Evolutionary conservation across 129 eudicot species (phyloP).

Genomic region (Arctium lappa): DNA sequence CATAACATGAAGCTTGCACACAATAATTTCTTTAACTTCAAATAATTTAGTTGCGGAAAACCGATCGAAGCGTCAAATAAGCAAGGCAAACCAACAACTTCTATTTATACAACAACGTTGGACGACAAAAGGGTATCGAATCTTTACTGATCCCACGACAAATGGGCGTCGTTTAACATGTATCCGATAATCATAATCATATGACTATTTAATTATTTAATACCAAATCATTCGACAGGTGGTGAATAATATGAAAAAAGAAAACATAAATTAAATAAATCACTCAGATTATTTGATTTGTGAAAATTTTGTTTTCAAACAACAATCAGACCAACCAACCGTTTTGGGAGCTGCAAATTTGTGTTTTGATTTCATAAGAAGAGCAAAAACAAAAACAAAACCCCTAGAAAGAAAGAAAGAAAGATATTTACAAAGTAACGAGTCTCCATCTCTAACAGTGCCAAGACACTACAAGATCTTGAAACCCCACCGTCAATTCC

Average conservation of each 20-base stretch:
- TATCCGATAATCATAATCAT: too few species aligned
- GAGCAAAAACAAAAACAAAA: background rate
- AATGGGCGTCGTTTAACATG: too few species aligned
- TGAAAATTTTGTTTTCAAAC: slow-evolving; percentile 10
- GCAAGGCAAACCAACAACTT: background rate
- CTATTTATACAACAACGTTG: too few species aligned
- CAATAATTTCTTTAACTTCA: slow-evolving; percentile 6
- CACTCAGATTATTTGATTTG: slow-evolving; percentile 11
- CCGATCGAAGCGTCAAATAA: too few species aligned
- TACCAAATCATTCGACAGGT: too few species aligned
- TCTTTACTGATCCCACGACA: background rate
- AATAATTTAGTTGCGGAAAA: background rate
- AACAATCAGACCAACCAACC: background rate
- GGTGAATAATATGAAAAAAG: background rate
- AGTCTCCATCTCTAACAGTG: slow-evolving; percentile 13
- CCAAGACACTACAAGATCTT: slow-evolving; percentile 55
- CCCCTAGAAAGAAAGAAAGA: background rate
- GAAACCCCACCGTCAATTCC: slow-evolving; percentile 48
- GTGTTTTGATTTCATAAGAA: background rate
- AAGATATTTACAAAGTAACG: slow-evolving; percentile 15
- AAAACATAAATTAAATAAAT: background rate
- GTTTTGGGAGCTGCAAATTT: background rate
- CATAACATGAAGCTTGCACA: slow-evolving; percentile 4
- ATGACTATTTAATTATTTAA: too few species aligned
- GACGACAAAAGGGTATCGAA: background rate